Percentiles rank a stretch among this genome's conserved stretches.
Conservation (phyloP, 495 filamentous ascomycete genomes). For the Penicillium cinerascens region DNA sequence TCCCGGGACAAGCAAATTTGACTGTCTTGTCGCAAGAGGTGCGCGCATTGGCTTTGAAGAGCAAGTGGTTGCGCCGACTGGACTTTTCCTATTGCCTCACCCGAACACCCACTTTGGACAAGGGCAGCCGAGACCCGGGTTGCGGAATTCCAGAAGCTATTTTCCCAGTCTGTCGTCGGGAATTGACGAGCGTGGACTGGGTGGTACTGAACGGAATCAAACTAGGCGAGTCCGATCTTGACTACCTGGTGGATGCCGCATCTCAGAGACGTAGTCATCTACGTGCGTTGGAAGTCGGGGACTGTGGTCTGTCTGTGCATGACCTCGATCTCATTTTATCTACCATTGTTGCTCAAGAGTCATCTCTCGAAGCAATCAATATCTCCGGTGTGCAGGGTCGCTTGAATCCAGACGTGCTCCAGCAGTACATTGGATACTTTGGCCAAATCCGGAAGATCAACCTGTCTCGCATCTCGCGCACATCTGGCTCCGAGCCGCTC, state of each 20-base stretch:
- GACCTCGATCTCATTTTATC: constrained; percentile 44
- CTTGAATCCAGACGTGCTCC: constrained; percentile 59
- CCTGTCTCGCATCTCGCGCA: constrained; percentile 63
- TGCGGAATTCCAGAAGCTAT: constrained; percentile 79
- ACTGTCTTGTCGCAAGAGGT: constrained; percentile 71
- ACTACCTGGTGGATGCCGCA: constrained; percentile 65
- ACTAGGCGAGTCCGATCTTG: constrained; percentile 76
- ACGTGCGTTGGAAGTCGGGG: constrained; percentile 76
- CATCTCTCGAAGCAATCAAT: constrained; percentile 71
- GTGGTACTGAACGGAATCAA: constrained; percentile 78
- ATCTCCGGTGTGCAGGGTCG: constrained; percentile 74
- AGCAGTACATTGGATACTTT: constrained; percentile 62
- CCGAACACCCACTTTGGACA: constrained; percentile 48
- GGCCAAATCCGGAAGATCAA: constrained; percentile 69
- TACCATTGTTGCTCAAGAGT: constrained; percentile 54
- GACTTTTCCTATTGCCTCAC: constrained; percentile 61
- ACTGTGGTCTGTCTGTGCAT: constrained; percentile 64
- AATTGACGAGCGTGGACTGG: constrained; percentile 75
- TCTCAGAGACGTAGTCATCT: constrained; percentile 63
- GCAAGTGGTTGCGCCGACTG: constrained; percentile 57
- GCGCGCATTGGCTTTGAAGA: constrained; percentile 66
- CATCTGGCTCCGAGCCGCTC: constrained; percentile 59
- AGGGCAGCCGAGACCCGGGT: constrained; percentile 57
- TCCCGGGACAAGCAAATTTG: constrained; percentile 56
- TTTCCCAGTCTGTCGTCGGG: constrained; percentile 68